Conservation (phyloP, 441 rosid genomes). For the Kokia cookei region DNA sequence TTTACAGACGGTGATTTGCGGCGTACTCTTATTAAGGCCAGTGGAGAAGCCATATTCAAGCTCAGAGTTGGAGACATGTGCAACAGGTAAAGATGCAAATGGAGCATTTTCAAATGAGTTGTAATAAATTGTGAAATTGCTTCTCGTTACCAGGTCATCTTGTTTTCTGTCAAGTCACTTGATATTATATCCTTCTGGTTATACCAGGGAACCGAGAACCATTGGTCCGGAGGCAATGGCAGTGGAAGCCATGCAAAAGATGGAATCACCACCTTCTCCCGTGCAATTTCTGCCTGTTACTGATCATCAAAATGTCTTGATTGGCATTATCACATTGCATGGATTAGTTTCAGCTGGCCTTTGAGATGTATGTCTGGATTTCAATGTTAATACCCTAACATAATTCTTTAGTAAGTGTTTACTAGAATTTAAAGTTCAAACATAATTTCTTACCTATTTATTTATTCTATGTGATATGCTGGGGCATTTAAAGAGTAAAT, state of each 20-base stretch:
- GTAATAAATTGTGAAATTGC: not conserved
- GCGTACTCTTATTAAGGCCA: slow-evolving; percentile 84
- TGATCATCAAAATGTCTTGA: slow-evolving; percentile 45
- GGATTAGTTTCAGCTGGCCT: slow-evolving; percentile 95
- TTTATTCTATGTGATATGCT: not conserved
- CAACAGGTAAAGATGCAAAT: slow-evolving; percentile 48
- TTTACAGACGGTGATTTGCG: slow-evolving; percentile 95
- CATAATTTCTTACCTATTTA: not conserved
- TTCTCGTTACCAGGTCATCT: not conserved
- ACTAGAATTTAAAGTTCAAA: not conserved
- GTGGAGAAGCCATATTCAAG: slow-evolving; percentile 82
- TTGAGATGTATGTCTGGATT: slow-evolving; percentile 17
- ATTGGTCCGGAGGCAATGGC: slow-evolving; percentile 87
- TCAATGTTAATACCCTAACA: not conserved
- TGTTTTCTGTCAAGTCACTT: not conserved
- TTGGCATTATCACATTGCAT: slow-evolving; percentile 87
- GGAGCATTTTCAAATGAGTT: not conserved
- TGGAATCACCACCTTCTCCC: slow-evolving; percentile 95
- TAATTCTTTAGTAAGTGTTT: not conserved
- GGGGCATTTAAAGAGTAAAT: not conserved
- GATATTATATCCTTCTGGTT: not conserved
- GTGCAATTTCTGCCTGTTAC: slow-evolving; percentile 89
- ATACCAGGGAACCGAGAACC: slow-evolving; percentile 76
- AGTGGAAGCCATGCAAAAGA: slow-evolving; percentile 92
- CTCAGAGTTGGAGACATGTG: slow-evolving; percentile 95